Percentiles rank a stretch among this genome's conserved stretches.
These are phyloP conservation scores for Ogataea pini DNA, from an alignment of 805 yeast species.

Conservation along the genomic window DNA sequence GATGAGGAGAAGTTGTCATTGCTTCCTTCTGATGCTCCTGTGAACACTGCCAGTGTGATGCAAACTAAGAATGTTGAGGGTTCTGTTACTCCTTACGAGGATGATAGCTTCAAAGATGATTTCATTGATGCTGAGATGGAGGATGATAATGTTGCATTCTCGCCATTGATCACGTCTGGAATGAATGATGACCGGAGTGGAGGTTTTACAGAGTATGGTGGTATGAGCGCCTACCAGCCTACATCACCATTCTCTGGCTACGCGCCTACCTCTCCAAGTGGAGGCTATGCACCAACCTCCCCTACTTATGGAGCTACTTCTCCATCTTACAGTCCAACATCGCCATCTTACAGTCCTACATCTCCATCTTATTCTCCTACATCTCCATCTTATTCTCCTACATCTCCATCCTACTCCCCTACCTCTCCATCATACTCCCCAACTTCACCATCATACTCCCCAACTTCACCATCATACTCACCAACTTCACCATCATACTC, in stretches of 20 bases:
- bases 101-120: constrained; percentile 65
- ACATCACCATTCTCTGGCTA: constrained; percentile 56
- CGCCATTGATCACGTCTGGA: constrained; percentile 90
- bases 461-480: constrained; percentile 68
- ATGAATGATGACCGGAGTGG: constrained; percentile 73
- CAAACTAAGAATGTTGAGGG: constrained; percentile 59
- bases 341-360: constrained; percentile 70
- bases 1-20: constrained; percentile 82
- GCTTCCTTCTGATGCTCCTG: constrained; percentile 52
- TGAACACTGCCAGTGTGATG: constrained; percentile 40
- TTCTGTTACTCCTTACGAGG: constrained; percentile 89
- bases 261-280: constrained; percentile 54
- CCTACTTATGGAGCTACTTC: constrained; percentile 78
- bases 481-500: constrained; percentile 74
- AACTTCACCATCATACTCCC: constrained; percentile 71
- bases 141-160: constrained; percentile 75
- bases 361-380: constrained; percentile 64
- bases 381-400: constrained; percentile 70
- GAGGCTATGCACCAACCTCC: constrained; percentile 68
- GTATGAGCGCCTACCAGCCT: constrained; percentile 48
- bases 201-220: constrained; percentile 88
- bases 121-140: constrained; percentile 44
- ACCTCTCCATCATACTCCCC: constrained; percentile 64
- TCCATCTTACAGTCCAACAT: constrained; percentile 68
- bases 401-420: constrained; percentile 73